A percentile compares a stretch with the other conserved stretches of the same genome.
These are phyloP conservation scores for Irpex sp. DNA, from an alignment of 1,284 basidiomycete species.

Conservation along the genomic window DNA sequence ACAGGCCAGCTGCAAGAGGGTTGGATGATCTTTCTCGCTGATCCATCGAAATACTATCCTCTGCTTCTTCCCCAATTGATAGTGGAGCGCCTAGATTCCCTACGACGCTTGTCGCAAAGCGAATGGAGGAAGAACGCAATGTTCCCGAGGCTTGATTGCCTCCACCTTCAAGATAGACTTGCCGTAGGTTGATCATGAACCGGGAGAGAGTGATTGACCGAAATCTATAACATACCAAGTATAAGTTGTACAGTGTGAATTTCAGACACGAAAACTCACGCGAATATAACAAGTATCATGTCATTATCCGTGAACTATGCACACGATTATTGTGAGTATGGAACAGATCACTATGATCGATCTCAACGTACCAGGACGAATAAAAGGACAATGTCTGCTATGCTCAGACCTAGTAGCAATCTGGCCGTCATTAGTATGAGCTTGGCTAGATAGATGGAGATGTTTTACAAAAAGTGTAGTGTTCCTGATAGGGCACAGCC, in stretches of 20 bases:
- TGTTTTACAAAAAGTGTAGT: too few species aligned
- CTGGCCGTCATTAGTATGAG: too few species aligned
- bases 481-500: too few species aligned
- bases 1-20: not conserved
- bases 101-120: not conserved
- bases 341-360: too few species aligned
- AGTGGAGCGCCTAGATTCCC: not conserved
- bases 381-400: too few species aligned
- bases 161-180: not conserved
- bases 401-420: too few species aligned
- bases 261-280: too few species aligned
- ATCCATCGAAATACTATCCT: not conserved
- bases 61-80: not conserved
- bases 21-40: not conserved
- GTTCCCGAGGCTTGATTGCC: not conserved
- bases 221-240: slow-evolving; percentile 14
- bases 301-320: too few species aligned
- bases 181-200: not conserved
- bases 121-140: not conserved
- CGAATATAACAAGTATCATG: too few species aligned
- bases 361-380: too few species aligned
- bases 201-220: not conserved
- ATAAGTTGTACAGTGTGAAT: slow-evolving; percentile 3
- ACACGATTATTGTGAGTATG: too few species aligned
- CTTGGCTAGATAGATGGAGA: too few species aligned